Evolutionary conservation across 495 filamentous ascomycete genomes (phyloP).

Genomic region (Talaromyces wortmannii): DNA sequence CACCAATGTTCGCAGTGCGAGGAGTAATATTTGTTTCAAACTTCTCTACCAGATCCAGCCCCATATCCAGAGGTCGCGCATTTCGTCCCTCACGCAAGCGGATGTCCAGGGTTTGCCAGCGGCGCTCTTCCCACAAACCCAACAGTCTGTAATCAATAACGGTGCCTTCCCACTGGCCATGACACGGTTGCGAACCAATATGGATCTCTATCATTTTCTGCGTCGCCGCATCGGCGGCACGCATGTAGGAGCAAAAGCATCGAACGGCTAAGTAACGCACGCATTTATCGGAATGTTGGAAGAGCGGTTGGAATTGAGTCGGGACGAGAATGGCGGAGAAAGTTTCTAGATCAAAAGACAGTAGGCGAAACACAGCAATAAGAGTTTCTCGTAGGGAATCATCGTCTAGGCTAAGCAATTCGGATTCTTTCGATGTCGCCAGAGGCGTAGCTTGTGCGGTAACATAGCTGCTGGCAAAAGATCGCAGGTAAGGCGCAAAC

Average conservation of each 20-base stretch:
- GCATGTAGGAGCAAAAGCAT: constrained; percentile 69
- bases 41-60: constrained; percentile 14
- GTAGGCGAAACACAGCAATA: constrained; percentile 67
- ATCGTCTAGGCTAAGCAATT: constrained; percentile 28
- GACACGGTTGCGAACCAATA: constrained; percentile 51
- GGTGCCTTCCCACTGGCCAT: constrained; percentile 69
- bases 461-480: constrained; percentile 40
- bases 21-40: constrained; percentile 38
- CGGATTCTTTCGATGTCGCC: constrained; percentile 30
- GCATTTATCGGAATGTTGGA: constrained; percentile 49
- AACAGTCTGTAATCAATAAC: constrained; percentile 80
- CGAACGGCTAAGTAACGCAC: constrained; percentile 78
- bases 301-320: constrained; percentile 57
- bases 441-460: constrained; percentile 32
- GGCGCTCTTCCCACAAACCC: constrained; percentile 67
- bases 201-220: constrained; percentile 62
- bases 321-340: constrained; percentile 58
- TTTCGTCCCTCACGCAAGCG: constrained; percentile 15
- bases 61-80: constrained; percentile 2
- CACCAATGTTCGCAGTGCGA: constrained; percentile 48
- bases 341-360: constrained; percentile 61
- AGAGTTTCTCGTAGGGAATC: constrained; percentile 37
- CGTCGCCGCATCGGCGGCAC: constrained; percentile 71
- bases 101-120: constrained; percentile 28
- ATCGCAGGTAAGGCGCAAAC: constrained; percentile 62